phyloP scores from a whole-genome alignment of 1,284 basidiomycete species.

The Sporisorium sorghi region DNA sequence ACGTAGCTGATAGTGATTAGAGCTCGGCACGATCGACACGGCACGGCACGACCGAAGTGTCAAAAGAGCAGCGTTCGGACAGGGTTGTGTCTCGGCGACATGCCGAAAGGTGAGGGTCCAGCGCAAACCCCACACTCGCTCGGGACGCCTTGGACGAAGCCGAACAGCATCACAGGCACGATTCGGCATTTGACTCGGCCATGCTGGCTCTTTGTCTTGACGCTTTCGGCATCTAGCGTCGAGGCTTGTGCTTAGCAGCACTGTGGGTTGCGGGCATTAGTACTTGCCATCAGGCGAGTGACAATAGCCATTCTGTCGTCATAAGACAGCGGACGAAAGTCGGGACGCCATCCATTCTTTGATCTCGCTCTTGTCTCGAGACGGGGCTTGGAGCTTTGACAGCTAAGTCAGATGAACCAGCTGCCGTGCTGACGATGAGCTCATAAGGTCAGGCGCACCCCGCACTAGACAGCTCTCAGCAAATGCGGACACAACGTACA shows the following conservation, averaged over 20 bases:
- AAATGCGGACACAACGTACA: too few relatives aligned
- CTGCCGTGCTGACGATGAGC: neutral
- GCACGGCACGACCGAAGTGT: neutral
- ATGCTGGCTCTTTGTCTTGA: neutral
- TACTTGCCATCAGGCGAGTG: too few relatives aligned
- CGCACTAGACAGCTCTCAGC: neutral
- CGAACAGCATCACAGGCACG: neutral
- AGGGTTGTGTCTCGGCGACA: neutral
- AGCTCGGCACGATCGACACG: neutral
- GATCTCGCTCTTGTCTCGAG: neutral
- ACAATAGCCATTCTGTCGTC: too few relatives aligned
- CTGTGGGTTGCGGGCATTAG: too few relatives aligned
- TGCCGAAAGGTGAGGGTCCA: neutral
- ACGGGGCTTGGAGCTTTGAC: neutral
- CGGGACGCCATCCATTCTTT: too few relatives aligned
- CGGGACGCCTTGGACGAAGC: neutral
- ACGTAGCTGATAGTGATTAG: neutral
- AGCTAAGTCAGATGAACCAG: too few relatives aligned
- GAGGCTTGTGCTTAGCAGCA: too few relatives aligned
- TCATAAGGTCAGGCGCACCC: neutral
- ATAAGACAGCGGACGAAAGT: too few relatives aligned
- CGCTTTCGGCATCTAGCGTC: too few relatives aligned
- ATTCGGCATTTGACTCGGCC: neutral
- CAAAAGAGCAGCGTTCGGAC: neutral
- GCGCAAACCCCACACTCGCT: neutral